These are phyloP conservation scores for Micractinium conductrix DNA, from an alignment of 139 green algal genomes.

Conservation along the genomic window DNA sequence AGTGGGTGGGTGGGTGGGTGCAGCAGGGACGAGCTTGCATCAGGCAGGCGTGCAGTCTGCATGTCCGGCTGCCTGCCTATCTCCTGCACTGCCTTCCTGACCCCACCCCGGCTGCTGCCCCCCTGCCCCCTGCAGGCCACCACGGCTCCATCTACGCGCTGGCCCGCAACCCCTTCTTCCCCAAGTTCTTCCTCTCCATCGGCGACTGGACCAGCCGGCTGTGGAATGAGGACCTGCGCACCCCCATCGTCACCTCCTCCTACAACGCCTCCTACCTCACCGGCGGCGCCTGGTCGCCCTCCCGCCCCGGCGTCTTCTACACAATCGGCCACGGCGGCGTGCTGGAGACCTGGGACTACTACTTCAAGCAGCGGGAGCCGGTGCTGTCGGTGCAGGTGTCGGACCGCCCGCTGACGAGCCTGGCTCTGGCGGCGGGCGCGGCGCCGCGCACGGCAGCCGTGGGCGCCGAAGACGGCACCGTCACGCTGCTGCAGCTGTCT, in stretches of 20 bases:
- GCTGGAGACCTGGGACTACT: conserved; percentile 93
- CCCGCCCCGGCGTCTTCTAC: conserved; percentile 87
- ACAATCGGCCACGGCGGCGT: conserved; percentile 80
- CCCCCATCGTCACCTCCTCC: conserved; percentile 86
- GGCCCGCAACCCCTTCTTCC: conserved; percentile 86
- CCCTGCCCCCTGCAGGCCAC: conserved; percentile 68
- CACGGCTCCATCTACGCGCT: conserved; percentile 87
- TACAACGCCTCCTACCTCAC: conserved; percentile 85
- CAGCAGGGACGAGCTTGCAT: not conserved
- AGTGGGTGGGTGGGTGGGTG: not conserved
- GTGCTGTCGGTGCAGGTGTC: conserved; percentile 70
- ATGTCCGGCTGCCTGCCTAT: not conserved
- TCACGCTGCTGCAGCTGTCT: conserved; percentile 80
- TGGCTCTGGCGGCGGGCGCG: conserved; percentile 48
- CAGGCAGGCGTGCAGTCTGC: not conserved
- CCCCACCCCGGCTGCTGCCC: not conserved
- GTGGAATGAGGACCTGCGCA: conserved; percentile 93
- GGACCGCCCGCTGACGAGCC: conserved; percentile 25
- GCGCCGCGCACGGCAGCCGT: conserved; percentile 66
- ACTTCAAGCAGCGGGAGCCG: conserved; percentile 89
- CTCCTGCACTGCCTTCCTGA: too few relatives aligned
- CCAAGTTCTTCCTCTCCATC: conserved; percentile 93
- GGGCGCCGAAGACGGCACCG: conserved; percentile 76
- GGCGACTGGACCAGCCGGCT: conserved; percentile 93
- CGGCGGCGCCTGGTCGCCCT: conserved; percentile 81